Evolutionary conservation across 1,284 basidiomycete genomes (phyloP), one percentile per base, ranked within the genome.

Genomic region (Exobasidium cylindrosporum): DNA sequence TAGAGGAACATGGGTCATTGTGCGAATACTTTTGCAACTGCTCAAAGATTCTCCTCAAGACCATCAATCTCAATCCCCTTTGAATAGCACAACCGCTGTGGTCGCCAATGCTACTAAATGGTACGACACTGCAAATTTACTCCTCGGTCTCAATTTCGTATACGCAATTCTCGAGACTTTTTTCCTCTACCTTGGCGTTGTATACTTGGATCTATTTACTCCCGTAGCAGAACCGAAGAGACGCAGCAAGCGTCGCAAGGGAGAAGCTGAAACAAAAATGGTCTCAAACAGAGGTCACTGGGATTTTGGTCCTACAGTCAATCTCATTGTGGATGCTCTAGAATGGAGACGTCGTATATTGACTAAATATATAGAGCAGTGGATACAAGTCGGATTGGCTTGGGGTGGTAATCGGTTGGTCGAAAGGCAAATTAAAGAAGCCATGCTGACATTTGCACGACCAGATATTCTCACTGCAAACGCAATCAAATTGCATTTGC

Each of bases 1-100:
- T 21, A 29, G 14, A 5, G 26, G 40, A 29, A 11, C 54, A 21
- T 57, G 54, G 54, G 26, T 47, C 4, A 26, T 57, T 11, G 54
- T 57, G 23, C n/a, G 52, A 40, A 40, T 17, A 17, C 35, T 40
- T 7, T 17, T 40, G 35, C 7, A 40, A 7, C 7, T 40, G 10
- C 35, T 40, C 35, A 40, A 40, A 10, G 35, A 7, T 10, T 17
- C 7, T 40, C 10, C 7, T 7, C 17, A 7, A 40, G 7, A 7
- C 7, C 35, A 40, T 17, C 10, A 10, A 7, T 10, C 7, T 7
- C 17, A 7, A 17, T 7, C 35, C 35, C 17, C 35, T 7, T 10
- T 10, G 7, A 17, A 17, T 10, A 17, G 17, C 7, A 40, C 17
- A 40, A 10, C 35, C 17, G 35, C 35, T 10, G n/a, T n/a, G n/a